Evolutionary conservation across 106 monocot genomes (phyloP).

Genomic region (Acorus gramineus): DNA sequence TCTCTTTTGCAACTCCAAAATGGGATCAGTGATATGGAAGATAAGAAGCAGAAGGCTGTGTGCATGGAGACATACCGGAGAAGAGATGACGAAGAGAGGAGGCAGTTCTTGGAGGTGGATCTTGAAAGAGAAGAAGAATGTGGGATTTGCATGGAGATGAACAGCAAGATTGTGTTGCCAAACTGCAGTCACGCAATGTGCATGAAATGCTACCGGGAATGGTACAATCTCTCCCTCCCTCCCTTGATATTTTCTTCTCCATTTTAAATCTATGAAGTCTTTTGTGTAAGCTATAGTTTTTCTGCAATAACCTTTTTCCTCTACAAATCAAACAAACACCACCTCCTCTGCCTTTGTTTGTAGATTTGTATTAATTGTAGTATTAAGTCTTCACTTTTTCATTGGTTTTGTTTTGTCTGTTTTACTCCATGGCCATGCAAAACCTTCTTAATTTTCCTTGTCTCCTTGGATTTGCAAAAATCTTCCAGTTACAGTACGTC

Average conservation of each 20-base stretch:
- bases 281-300: too few relatives aligned
- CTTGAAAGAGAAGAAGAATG: slow-evolving; percentile 81
- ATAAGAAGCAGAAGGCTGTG: slow-evolving; percentile 65
- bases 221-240: slow-evolving; percentile 24
- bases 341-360: too few relatives aligned
- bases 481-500: too few relatives aligned
- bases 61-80: slow-evolving; percentile 66
- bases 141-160: slow-evolving; percentile 90
- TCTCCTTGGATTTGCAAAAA: too few relatives aligned
- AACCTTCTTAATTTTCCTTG: too few relatives aligned
- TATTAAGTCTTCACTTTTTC: too few relatives aligned
- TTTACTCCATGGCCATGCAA: too few relatives aligned
- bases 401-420: too few relatives aligned
- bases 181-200: slow-evolving; percentile 81
- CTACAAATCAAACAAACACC: too few relatives aligned
- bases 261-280: too few relatives aligned
- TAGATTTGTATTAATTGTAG: too few relatives aligned
- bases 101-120: slow-evolving; percentile 43
- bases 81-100: slow-evolving; percentile 39
- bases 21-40: slow-evolving; percentile 85
- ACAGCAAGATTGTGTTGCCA: slow-evolving; percentile 80
- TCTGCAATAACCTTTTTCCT: too few relatives aligned
- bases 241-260: not conserved
- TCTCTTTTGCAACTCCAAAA: slow-evolving; percentile 63
- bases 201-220: slow-evolving; percentile 70